phyloP scores from a whole-genome alignment of 2,329 filamentous ascomycete species.

The Zalaria sp. region DNA sequence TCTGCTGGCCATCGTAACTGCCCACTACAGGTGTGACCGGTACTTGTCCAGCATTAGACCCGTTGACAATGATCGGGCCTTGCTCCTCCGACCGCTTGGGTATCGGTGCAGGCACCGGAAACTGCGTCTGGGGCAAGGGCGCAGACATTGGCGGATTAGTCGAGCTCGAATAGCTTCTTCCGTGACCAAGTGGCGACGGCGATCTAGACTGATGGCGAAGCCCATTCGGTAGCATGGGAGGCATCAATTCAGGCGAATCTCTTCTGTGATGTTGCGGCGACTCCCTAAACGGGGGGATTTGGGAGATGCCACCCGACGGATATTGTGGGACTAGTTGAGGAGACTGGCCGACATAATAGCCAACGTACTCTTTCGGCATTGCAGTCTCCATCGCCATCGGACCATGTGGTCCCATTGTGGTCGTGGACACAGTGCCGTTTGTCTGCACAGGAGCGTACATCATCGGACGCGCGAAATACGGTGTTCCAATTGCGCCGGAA shows the following conservation, averaged over 20 bases:
- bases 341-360: conserved; percentile 34
- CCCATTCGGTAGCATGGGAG: conserved; percentile 16
- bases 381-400: conserved; percentile 15
- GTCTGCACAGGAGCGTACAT: conserved; percentile 11
- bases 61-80: conserved; percentile 28
- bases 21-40: no score
- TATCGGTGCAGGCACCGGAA: conserved; percentile 2
- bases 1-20: no score
- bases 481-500: conserved; percentile 16
- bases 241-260: conserved; percentile 28
- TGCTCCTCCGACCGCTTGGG: conserved; percentile 7
- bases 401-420: conserved; percentile 1
- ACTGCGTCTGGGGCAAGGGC: conserved; percentile 3
- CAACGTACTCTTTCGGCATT: conserved; percentile 35
- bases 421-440: conserved; percentile 3
- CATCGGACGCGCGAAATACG: conserved; percentile 16
- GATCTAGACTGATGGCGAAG: conserved; percentile 25
- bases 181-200: conserved; percentile 31
- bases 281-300: conserved; percentile 19
- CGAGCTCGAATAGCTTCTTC: conserved; percentile 23
- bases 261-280: conserved; percentile 26
- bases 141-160: conserved; percentile 12
- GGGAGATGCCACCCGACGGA: conserved; percentile 7
- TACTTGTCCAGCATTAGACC: conserved; percentile 13
- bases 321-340: conserved; percentile 21